Percentiles rank a stretch among this genome's conserved stretches.
Evolutionary conservation across 2,329 filamentous ascomycete genomes (phyloP).

Genomic region (Trichoderma pleuroti): DNA sequence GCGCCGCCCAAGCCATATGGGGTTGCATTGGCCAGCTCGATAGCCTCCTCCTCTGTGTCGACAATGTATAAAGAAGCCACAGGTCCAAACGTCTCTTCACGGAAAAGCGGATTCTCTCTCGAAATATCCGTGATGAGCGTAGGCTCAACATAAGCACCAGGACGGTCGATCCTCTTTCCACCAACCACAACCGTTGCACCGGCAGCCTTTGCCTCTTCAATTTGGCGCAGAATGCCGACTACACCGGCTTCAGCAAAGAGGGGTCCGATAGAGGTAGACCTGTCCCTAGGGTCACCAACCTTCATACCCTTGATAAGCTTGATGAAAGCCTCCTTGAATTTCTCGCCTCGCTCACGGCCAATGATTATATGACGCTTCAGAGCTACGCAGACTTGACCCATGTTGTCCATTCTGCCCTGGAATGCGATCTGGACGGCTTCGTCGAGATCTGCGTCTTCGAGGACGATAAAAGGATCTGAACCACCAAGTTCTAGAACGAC

Average conservation of each 20-base stretch:
- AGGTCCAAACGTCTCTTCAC: conserved; percentile 31
- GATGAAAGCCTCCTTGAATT: conserved; percentile 55
- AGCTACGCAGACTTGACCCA: conserved; percentile 6
- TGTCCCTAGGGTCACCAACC: conserved; percentile 61
- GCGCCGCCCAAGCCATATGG: conserved; percentile 53
- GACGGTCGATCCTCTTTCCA: conserved; percentile 25
- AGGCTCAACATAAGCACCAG: conserved; percentile 30
- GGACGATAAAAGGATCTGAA: conserved; percentile 71
- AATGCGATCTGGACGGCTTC: conserved; percentile 5
- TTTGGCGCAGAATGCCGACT: conserved; percentile 62
- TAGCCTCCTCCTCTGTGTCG: conserved; percentile 26
- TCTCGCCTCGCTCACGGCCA: conserved; percentile 31
- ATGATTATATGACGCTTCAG: conserved; percentile 2
- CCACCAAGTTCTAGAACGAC: conserved; percentile 70
- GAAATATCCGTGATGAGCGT: conserved; percentile 22
- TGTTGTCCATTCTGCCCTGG: background rate
- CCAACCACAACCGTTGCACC: conserved; percentile 49
- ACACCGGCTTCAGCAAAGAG: conserved; percentile 63
- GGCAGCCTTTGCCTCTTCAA: conserved; percentile 60
- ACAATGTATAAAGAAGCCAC: conserved; percentile 29
- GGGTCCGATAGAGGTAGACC: conserved; percentile 62
- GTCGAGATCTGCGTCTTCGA: conserved; percentile 68
- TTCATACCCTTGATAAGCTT: conserved; percentile 43
- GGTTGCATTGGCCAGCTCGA: conserved; percentile 37
- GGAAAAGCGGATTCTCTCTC: conserved; percentile 24